phyloP scores from a whole-genome alignment of 1,139 yeast genomes.

The Lodderomyces parapsilosis region DNA sequence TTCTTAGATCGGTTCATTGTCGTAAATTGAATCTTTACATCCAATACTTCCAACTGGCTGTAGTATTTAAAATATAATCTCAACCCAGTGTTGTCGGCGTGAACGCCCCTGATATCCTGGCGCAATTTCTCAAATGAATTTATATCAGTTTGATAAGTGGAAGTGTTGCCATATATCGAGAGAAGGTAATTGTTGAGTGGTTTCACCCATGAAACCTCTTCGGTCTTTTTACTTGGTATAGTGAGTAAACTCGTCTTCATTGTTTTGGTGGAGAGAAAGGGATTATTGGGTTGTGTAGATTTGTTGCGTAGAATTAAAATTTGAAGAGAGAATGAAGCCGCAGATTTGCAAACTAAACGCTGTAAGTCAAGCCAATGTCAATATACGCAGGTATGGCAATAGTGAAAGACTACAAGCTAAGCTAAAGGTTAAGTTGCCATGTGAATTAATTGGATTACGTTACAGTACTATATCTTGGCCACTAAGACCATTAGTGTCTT shows the following conservation, averaged over 20 bases:
- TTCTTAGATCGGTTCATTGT: conserved; percentile 50
- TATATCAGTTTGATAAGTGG: conserved; percentile 60
- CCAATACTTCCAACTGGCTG: conserved; percentile 79
- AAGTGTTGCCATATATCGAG: conserved; percentile 61
- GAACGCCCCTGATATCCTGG: conserved; percentile 58
- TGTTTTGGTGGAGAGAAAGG: not conserved
- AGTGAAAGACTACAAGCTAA: too few relatives aligned
- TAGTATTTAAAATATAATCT: conserved; percentile 67
- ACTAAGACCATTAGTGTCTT: too few relatives aligned
- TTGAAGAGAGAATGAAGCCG: too few relatives aligned
- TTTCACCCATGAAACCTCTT: conserved; percentile 62
- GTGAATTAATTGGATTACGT: too few relatives aligned
- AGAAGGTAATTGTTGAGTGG: conserved; percentile 62
- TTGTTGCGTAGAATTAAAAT: too few relatives aligned
- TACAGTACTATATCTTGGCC: too few relatives aligned
- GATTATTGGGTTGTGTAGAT: too few relatives aligned
- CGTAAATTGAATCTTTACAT: conserved; percentile 69
- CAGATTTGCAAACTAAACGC: too few relatives aligned
- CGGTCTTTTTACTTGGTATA: conserved; percentile 54
- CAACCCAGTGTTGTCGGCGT: conserved; percentile 50
- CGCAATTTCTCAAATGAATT: conserved; percentile 57
- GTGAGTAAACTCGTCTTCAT: conserved; percentile 40
- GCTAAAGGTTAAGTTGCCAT: too few relatives aligned
- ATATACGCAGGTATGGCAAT: too few relatives aligned
- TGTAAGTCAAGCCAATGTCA: too few relatives aligned